phyloP scores from a whole-genome alignment of 345 rosid genomes.

The Camelina neglecta region DNA sequence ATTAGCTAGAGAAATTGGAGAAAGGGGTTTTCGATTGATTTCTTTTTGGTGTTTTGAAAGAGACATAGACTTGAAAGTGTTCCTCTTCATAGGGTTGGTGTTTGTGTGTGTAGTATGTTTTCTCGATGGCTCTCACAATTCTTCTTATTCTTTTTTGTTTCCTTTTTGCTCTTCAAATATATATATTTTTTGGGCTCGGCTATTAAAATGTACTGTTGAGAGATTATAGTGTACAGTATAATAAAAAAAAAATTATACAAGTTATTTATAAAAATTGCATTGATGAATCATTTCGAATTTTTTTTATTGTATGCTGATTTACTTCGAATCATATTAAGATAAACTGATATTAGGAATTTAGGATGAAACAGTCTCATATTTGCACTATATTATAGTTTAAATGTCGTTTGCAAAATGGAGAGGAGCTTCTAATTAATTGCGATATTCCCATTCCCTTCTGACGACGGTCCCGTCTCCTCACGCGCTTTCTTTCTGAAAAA shows the following conservation, averaged over 20 bases:
- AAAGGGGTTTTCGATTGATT: constrained; percentile 2
- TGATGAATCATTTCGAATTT: no score
- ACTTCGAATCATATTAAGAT: background rate
- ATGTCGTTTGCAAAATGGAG: no score
- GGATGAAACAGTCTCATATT: no score
- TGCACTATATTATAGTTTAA: no score
- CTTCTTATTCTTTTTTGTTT: background rate
- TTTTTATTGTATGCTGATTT: background rate
- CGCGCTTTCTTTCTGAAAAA: no score
- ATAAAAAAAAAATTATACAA: no score
- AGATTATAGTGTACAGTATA: background rate
- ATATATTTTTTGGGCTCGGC: constrained; percentile 9
- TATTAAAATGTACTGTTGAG: constrained; percentile 22
- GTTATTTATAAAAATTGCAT: no score
- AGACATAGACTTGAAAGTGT: constrained; percentile 10
- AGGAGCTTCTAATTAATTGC: no score
- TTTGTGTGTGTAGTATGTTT: constrained; percentile 20
- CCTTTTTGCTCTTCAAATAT: background rate
- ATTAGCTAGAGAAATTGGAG: constrained; percentile 23
- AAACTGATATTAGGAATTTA: no score
- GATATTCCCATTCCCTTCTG: no score
- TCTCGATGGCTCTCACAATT: constrained; percentile 28
- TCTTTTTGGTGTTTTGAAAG: constrained; percentile 30
- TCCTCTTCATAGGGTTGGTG: constrained; percentile 18
- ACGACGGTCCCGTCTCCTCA: no score